Evolutionary conservation across 306 rosid species (phyloP).

Genomic region (Purshia tridentata): DNA sequence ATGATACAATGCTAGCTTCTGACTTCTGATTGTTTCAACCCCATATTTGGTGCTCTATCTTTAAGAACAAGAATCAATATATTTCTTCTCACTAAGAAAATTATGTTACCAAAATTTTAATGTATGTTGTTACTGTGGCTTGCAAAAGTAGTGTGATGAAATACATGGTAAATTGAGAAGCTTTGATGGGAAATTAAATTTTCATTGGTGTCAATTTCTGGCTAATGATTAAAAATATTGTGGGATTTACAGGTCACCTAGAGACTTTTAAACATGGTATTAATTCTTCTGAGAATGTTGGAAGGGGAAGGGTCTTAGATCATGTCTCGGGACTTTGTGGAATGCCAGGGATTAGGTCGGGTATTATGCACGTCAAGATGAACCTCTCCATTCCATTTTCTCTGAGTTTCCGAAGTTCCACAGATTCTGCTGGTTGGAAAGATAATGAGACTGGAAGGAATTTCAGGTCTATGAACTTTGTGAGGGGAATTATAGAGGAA

Average conservation of each 20-base stretch:
- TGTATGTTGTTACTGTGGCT: background rate
- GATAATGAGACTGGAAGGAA: background rate
- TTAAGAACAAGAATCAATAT: background rate
- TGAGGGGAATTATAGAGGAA: constrained; percentile 49
- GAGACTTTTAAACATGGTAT: background rate
- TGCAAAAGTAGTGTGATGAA: background rate
- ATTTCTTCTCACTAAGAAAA: background rate
- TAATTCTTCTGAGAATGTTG: constrained; percentile 23
- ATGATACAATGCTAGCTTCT: background rate
- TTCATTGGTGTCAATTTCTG: background rate
- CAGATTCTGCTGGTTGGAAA: no score
- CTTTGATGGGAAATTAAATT: background rate
- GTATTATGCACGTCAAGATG: no score
- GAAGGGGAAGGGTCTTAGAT: constrained; percentile 12
- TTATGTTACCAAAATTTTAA: background rate
- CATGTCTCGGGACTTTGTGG: constrained; percentile 5
- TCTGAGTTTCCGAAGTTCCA: no score
- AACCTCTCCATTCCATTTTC: no score
- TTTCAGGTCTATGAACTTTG: constrained; percentile 30
- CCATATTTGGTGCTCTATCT: background rate
- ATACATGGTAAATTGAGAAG: background rate
- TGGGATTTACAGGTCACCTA: background rate
- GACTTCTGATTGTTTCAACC: background rate
- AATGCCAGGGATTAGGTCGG: no score
- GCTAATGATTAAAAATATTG: background rate